Evolutionary conservation across 768 basidiomycete genomes (phyloP).

Genomic region (Pholiota microspora): DNA sequence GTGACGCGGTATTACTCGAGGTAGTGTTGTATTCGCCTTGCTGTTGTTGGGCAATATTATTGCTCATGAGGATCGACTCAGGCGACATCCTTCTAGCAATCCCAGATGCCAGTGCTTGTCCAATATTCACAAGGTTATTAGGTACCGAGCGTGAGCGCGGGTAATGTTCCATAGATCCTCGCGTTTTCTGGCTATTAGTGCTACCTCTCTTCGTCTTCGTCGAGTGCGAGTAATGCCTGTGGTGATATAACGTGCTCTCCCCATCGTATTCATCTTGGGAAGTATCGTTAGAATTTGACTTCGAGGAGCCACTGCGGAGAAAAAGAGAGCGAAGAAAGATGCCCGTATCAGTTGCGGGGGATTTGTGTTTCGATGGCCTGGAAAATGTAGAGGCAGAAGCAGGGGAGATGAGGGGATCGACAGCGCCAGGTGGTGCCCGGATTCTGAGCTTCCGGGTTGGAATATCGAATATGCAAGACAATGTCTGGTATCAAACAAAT

Average conservation of each 20-base stretch:
- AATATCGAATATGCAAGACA: constrained; percentile 59
- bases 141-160: neutral
- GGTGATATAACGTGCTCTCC: constrained; percentile 12
- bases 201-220: too few relatives aligned
- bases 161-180: neutral
- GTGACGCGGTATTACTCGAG: neutral
- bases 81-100: constrained; percentile 1
- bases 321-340: constrained; percentile 29
- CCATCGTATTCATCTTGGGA: constrained; percentile 22
- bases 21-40: neutral
- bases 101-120: neutral
- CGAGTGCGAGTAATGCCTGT: constrained; percentile 3
- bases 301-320: constrained; percentile 18
- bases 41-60: neutral
- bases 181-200: too few relatives aligned
- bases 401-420: neutral
- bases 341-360: constrained; percentile 4
- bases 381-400: neutral
- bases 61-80: constrained; percentile 6
- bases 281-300: constrained; percentile 14
- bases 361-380: neutral
- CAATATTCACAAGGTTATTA: neutral
- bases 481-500: constrained; percentile 37
- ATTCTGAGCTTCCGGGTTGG: constrained; percentile 57
- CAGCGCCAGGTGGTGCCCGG: constrained; percentile 11